Base-by-base conservation (phyloP, 1,284 basidiomycete species). In the Bondarzewia mesenterica region DNA sequence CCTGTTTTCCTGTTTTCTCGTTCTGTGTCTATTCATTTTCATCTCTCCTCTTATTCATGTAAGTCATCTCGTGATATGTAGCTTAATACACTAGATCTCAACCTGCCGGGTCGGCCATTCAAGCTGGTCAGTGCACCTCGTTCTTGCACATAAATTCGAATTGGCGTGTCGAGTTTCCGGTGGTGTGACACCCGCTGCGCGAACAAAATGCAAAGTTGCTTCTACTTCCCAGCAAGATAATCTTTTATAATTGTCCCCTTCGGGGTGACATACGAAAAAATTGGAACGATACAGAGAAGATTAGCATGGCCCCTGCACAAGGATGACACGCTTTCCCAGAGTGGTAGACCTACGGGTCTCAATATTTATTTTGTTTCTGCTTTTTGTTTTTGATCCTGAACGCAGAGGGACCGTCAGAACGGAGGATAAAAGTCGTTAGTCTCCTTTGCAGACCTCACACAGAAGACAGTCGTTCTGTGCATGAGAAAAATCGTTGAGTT, bases 21-120 rank as follows among this genome's bases (percentile, higher is more conserved):
- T 52, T 14, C 37, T 51, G 46, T 42, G 50, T 46, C 39, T 50
- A 32, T 46, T 50, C 38, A 38, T 54, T 16, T 51, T 51, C 10
- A 38, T 54, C 27, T 26, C 37, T 14, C 43, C 43, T 18, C 15
- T 44, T 20, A 38, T 22, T 36, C 20, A 29, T 35, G 54, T 46
- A 8, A 50, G 27, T 25, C 21, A 29, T 14, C 38, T 20, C 53
- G 52, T 35, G 47, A 27, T 18, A 27, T 29, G 29, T 45, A 45
- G 25, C 27, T 36, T 29, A 45, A 35, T 43, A 26, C 44, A 29
- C 27, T 35, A 45, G 25, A 45, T 3, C 7, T 29, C 27, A n/a
- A n/a, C n/a, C n/a, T n/a, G n/a, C n/a, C n/a, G n/a, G n/a, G n/a
- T n/a, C n/a, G n/a, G n/a, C n/a, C n/a, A n/a, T n/a, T n/a, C n/a